Base-by-base conservation (phyloP, 331 rosid genomes). In the Quercus tomentella region DNA sequence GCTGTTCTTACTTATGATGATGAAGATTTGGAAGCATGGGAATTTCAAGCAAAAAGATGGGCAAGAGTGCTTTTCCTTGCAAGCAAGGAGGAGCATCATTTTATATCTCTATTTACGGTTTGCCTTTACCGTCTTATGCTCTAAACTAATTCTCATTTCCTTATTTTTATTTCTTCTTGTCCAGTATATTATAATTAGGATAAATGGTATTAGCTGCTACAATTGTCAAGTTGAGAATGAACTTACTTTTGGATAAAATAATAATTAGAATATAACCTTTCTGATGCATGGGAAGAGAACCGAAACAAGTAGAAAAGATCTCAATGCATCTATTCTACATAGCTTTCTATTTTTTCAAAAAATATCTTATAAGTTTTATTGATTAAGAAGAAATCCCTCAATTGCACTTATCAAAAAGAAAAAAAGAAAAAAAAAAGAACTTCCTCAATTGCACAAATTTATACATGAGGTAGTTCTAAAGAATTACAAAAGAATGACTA, bases 1-100 rank as follows among this genome's bases (percentile, higher is more conserved):
- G 84, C 79, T 56, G 84, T 86, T 58, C 70, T 74, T 86, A 87
- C 86, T 66, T 91, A 89, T 73, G 89, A 89, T 17, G 98, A 95
- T 31, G 98, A 88, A 69, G 98, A 95, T 76, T 33, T 92, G 76
- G 86, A 77, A 81, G 89, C 96, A 80, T 95, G 98, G 98, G 94
- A 91, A 79, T 86, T 80, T 77, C 94, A 95, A 82, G 94, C 94
- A 0, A 91, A 88, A 84, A 83, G 97, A 85, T 95, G 98, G 98
- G 88, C 97, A 76, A 86, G 97, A 84, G 90, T 95, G 76, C 89
- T 92, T 89, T 89, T 95, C 60, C 91, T 95, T 74, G 87, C 87
- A 49, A 77, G 86, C 83, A 83, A 84, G 84, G 84, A 86, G 87
- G 96, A 91, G 75, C 74, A 68, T 84, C 86, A 79, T 70, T 83